A percentile compares a stretch with the other conserved stretches of the same genome.
phyloP scores from a whole-genome alignment of 306 rosid species.

The Delonix regia region DNA sequence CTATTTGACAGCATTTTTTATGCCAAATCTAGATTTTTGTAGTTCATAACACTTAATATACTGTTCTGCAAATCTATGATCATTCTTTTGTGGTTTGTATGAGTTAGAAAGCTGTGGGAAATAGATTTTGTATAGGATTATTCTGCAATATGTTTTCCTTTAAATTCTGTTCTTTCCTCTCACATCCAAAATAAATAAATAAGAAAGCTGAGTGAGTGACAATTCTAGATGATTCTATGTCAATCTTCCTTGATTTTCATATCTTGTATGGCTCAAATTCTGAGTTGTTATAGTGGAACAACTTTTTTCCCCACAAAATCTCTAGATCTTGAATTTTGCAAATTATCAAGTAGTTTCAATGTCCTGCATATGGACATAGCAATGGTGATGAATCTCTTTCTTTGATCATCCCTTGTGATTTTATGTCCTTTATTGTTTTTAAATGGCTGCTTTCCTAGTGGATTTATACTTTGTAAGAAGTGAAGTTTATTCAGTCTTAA shows the following conservation, averaged over 20 bases:
- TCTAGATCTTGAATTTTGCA: not conserved
- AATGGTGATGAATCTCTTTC: constrained; percentile 8
- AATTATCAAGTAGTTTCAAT: not conserved
- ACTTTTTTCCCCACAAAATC: not conserved
- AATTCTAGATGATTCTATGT: not conserved
- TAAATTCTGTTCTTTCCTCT: not conserved
- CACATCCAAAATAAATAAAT: not conserved
- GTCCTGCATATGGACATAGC: not conserved
- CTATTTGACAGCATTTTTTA: not conserved
- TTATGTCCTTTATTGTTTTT: not conserved
- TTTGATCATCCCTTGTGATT: not conserved
- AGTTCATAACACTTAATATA: not conserved
- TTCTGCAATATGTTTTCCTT: not conserved
- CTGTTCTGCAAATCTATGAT: not conserved
- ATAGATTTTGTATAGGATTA: not conserved
- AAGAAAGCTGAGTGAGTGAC: not conserved
- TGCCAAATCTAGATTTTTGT: not conserved
- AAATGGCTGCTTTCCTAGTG: not conserved
- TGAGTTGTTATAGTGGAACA: constrained; percentile 1
- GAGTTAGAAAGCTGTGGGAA: not conserved
- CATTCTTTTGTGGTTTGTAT: not conserved
- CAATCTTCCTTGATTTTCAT: not conserved
- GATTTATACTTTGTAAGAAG: not conserved
- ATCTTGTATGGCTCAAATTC: not conserved
- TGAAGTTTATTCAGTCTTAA: not conserved